These are phyloP conservation scores for Fusarium sp. DNA, from an alignment of 2,329 filamentous ascomycete genomes.

Conservation along the genomic window DNA sequence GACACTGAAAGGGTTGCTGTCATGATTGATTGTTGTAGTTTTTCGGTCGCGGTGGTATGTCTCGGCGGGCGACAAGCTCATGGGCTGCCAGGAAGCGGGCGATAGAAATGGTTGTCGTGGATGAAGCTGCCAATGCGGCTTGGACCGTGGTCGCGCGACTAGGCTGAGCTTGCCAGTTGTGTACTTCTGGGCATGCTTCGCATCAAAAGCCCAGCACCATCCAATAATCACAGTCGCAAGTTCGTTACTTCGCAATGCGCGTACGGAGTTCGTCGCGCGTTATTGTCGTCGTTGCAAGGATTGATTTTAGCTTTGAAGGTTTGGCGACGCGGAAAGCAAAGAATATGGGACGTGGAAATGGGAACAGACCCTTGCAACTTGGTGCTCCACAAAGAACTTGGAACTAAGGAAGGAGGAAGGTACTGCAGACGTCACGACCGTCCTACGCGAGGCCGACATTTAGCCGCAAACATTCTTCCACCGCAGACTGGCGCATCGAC, in stretches of 20 bases:
- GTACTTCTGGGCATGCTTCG: constrained; percentile 51
- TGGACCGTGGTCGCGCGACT: constrained; percentile 52
- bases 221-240: constrained; percentile 19
- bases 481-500: constrained; percentile 29
- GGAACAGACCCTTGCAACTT: constrained; percentile 43
- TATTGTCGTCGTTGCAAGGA: constrained; percentile 24
- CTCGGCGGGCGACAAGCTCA: constrained; percentile 13
- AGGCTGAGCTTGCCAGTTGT: constrained; percentile 50
- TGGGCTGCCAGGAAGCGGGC: constrained; percentile 21
- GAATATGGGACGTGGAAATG: constrained; percentile 44
- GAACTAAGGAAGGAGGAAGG: constrained; percentile 30
- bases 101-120: constrained; percentile 26
- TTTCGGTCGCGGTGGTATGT: constrained; percentile 25
- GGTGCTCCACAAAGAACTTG: constrained; percentile 39
- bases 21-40: constrained; percentile 47
- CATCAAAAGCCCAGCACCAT: constrained; percentile 40
- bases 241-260: constrained; percentile 11
- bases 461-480: constrained; percentile 47
- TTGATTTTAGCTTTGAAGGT: constrained; percentile 38
- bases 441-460: constrained; percentile 45
- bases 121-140: constrained; percentile 42
- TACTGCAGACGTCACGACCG: constrained; percentile 43
- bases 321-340: constrained; percentile 49
- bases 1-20: constrained; percentile 75
- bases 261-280: constrained; percentile 11